Base-by-base conservation (phyloP, 257 asterid genomes). In the Fraxinus americana region DNA sequence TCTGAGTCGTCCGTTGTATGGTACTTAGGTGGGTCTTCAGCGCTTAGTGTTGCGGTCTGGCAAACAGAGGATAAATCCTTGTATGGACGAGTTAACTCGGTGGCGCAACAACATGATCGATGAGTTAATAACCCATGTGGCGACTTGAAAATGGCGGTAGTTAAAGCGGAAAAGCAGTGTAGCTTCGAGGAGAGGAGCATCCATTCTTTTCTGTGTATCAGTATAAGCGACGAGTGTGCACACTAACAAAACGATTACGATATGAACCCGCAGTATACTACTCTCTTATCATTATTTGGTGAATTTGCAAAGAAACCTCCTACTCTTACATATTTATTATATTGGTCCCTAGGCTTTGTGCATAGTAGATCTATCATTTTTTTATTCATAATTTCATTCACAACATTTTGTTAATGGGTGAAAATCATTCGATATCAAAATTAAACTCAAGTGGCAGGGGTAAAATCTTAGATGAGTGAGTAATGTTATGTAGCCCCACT, bases 161-260 rank as follows among this genome's bases (percentile, higher is more conserved):
- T 70, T 88, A 66, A 84, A 87, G 80, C 91, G 93, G 84, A 87
- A 85, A 75, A 84, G 78, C 0, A 92, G 93, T 16, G 86, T 82
- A 69, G 87, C 83, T 69, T 90, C 71, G 75, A 85, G 77, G 67
- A 87, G 78, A 59, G 92, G 88, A 72, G 93, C 90, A 27, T 94
- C 96, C 98, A 91, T 93, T 34, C 21, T 69, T n/a, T n/a, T n/a
- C n/a, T n/a, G n/a, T n/a, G n/a, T n/a, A n/a, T 52, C 23, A 27
- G 82, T 7, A 75, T 69, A 71, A 72, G 67, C 2, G 67, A 8
- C 0, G 63, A 52, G 21, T 0, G 61, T 35, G 38, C 17, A 21
- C 4, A 48, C 61, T 14, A 52, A 39, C 7, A 14, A 52, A 52
- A 17, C 61, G 23, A 9, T 4, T 52, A 23, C 61, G 7, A 14